Base-by-base conservation (phyloP, 2,329 filamentous ascomycete species). In the Xylariaceae sp. region DNA sequence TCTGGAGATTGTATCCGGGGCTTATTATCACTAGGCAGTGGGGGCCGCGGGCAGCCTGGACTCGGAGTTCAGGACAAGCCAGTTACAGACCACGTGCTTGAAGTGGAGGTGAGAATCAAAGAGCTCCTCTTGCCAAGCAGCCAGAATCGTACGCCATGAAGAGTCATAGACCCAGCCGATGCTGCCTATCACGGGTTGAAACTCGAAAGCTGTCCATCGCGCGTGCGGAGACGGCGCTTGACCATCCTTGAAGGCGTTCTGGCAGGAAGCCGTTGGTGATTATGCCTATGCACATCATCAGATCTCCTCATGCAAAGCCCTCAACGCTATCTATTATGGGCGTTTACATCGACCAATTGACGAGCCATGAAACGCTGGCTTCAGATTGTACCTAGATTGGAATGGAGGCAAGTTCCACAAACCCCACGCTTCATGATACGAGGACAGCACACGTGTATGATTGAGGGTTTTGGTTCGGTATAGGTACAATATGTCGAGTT, bases 381-480 rank as follows among this genome's bases (percentile, higher is more conserved):
- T 9, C 9, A 9, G 37, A 10, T 10, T 13, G 37, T 42, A 42
- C 37, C 11, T 9, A 42, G 11, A 10, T 42, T 42, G 9, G 37
- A 7, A 42, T 42, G 8, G 9, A 53, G 18, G 13, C 45, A 61
- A 50, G 35, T 44, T 34, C 10, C 23, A 48, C 23, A 37, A 53
- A 53, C 37, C 15, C 54, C 13, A 39, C 15, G 34, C 45, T 30
- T 47, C 23, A 34, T 30, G 30, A 52, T 53, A 45, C 49, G 13
- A 17, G 34, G 18, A 34, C 17, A 51, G 51, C 15, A 35, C 56
- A 53, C 56, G 47, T 45, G 34, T 52, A 44, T 42, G 30, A 42
- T 56, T 30, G 17, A 58, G 13, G 50, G 23, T 23, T 47, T 17
- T 57, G n/a, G 44, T 54, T 56, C 51, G 49, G 49, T 58, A 45